phyloP scores from a whole-genome alignment of 2,329 filamentous ascomycete species.

The Acephala macrosclerotiorum region DNA sequence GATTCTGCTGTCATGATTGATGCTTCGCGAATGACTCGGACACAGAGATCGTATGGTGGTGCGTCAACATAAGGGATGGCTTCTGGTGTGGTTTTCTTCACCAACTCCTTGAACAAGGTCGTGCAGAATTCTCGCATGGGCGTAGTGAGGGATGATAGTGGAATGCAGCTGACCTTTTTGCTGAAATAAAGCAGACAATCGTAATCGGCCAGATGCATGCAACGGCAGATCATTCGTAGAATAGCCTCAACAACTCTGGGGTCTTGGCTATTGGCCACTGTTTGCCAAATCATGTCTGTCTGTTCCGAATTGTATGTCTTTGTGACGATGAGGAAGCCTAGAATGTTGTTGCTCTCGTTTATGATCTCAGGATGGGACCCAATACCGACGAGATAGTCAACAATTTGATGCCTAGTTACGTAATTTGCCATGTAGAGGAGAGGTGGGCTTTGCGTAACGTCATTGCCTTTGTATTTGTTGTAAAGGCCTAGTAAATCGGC shows the following conservation, averaged over 20 bases:
- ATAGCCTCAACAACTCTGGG: conserved; percentile 84
- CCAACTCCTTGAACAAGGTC: conserved; percentile 57
- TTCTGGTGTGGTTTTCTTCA: conserved; percentile 53
- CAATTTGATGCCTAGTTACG: conserved; percentile 72
- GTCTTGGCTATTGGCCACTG: conserved; percentile 82
- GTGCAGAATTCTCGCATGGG: conserved; percentile 69
- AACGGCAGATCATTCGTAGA: conserved; percentile 65
- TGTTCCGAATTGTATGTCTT: conserved; percentile 74
- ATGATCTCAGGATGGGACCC: conserved; percentile 94
- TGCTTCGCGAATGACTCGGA: conserved; percentile 77
- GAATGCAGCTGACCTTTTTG: conserved; percentile 71
- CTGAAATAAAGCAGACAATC: conserved; percentile 69
- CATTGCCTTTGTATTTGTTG: conserved; percentile 55
- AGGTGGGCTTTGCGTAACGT: conserved; percentile 55
- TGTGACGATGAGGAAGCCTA: conserved; percentile 87
- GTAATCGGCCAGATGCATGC: conserved; percentile 57
- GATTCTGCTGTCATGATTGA: conserved; percentile 62
- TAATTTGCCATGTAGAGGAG: conserved; percentile 74
- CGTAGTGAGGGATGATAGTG: conserved; percentile 67
- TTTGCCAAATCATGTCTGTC: conserved; percentile 84
- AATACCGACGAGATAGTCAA: conserved; percentile 87
- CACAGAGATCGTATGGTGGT: conserved; percentile 61
- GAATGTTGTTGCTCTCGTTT: conserved; percentile 78
- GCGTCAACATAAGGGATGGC: conserved; percentile 47
- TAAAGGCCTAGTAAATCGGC: conserved; percentile 72